These are phyloP conservation scores for Gomphus sp. DNA, from an alignment of 1,284 basidiomycete genomes.

Conservation along the genomic window DNA sequence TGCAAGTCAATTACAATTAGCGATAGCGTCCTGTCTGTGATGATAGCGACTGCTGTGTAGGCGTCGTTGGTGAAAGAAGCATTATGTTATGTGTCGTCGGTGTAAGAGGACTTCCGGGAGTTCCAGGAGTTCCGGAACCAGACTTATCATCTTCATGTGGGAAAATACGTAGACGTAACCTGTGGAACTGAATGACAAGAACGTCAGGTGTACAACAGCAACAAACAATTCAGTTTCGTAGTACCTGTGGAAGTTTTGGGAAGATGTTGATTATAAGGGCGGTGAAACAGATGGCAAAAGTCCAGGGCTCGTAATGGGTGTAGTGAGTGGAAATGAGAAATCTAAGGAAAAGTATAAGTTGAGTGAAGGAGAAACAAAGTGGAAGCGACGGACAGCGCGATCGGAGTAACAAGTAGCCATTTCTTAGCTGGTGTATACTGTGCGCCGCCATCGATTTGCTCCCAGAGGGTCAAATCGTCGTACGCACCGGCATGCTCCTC, in stretches of 20 bases:
- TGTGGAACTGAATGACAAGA: slow-evolving; percentile 47
- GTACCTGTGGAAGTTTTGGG: slow-evolving; percentile 90
- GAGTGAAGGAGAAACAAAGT: slow-evolving; percentile 1
- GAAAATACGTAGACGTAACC: slow-evolving; percentile 69
- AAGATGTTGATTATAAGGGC: slow-evolving; percentile 83
- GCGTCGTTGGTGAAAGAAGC: slow-evolving; percentile 3
- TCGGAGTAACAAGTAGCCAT: slow-evolving; percentile 89
- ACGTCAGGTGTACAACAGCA: neutral
- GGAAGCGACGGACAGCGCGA: slow-evolving; percentile 67
- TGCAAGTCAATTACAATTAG: neutral
- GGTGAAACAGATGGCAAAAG: slow-evolving; percentile 88
- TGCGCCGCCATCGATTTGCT: slow-evolving; percentile 97
- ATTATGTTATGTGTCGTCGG: slow-evolving; percentile 11
- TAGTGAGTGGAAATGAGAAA: slow-evolving; percentile 98
- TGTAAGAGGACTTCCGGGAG: slow-evolving; percentile 12
- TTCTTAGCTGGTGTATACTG: slow-evolving; percentile 99
- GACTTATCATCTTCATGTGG: slow-evolving; percentile 15
- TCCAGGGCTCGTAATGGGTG: slow-evolving; percentile 88
- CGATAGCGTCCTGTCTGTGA: neutral
- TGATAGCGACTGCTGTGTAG: neutral
- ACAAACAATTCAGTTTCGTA: slow-evolving; percentile 5
- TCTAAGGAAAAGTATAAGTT: slow-evolving; percentile 31
- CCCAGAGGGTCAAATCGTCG: slow-evolving; percentile 97
- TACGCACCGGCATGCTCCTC: slow-evolving; percentile 86
- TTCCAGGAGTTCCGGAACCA: slow-evolving; percentile 14